Base-by-base conservation (phyloP, 768 basidiomycete genomes). In the Rhizopogon vesiculosus region DNA sequence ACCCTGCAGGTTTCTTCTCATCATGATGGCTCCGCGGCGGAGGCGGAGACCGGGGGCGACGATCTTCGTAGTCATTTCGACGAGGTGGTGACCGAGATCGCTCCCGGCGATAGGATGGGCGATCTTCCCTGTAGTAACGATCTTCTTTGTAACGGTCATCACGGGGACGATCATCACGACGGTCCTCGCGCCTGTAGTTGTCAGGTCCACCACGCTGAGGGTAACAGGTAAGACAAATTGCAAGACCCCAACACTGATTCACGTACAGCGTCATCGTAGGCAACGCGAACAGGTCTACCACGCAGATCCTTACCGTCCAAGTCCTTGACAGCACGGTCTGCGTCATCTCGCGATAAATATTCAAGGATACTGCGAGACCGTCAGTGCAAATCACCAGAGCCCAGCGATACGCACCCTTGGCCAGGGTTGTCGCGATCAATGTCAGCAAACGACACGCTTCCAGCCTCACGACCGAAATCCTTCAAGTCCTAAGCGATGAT, bases 381-480 rank as follows among this genome's bases (percentile, higher is more conserved):
- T 46, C 19, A 56, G 54, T 48, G 12, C 18, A 54, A 48, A 39
- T 59, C 43, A 55, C 46, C 25, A 50, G 49, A 19, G 60, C 33
- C 33, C 22, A 4, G 1, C 1, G 25, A 42, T 51, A 35, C 87
- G 59, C 59, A 97, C 95, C 96, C 96, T 77, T 92, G 86, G 33
- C 89, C 89, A 25, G 90, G 84, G 59, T 71, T 69, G 66, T 94
- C 87, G 40, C 93, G 87, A 68, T 98, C 95, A 58, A 98, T 88
- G 67, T 98, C 96, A 42, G 96, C 93, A 64, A 90, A 98, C 18
- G 90, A 91, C 56, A 98, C 93, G 66, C 85, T 90, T 42, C 93
- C 94, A 49, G 91, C 91, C 66, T 93, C 87, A 58, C 96, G 91
- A 62, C 94, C 96, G 59, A 95, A 98, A 68, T 98, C 96, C 74